Base-by-base conservation (phyloP, 2,329 filamentous ascomycete species). In the Xylaria sp. region DNA sequence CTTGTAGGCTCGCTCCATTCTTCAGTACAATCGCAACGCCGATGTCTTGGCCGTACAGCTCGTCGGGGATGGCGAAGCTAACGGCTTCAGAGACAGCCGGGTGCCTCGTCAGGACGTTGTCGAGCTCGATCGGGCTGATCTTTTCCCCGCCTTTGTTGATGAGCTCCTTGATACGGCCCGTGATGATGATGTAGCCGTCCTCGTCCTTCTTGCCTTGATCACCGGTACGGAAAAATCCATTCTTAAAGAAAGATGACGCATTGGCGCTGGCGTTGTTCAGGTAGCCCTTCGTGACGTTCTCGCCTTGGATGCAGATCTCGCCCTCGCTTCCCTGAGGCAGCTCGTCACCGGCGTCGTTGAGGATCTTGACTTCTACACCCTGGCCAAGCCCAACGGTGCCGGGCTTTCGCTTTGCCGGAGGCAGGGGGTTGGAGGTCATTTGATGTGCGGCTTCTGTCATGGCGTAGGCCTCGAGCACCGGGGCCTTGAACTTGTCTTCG, bases 101-200 rank as follows among this genome's bases (percentile, higher is more conserved):
- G 68, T 93, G 84, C 52, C 88, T 81, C n/a, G 87, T 80, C 22
- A 95, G 77, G 11, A 89, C 84, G 63, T 95, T 95, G 77, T 95
- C 91, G 29, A 95, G 79, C 74, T 95, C 91, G 50, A 94, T 92
- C 1, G 91, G 91, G 62, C 86, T 90, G 69, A 95, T 94, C 77
- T 94, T 94, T 76, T 95, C 91, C 55, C 91, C 91, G 50, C 89
- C 90, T 74, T 93, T 92, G 75, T 92, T 92, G 78, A 96, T 95
- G 48, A 96, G 79, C 74, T 96, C 91, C 79, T 96, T 96, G 75
- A 95, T 95, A 48, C 91, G 82, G n/a, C 91, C 91, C 0, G 91
- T 95, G 72, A 96, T 93, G 67, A 90, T 81, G 9, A 96, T 77
- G 69, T 94, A 95, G 55, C 90, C 90, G 63, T 94, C 89, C 53